Conservation (phyloP, 768 basidiomycete species). For the Pholiota conissans region DNA sequence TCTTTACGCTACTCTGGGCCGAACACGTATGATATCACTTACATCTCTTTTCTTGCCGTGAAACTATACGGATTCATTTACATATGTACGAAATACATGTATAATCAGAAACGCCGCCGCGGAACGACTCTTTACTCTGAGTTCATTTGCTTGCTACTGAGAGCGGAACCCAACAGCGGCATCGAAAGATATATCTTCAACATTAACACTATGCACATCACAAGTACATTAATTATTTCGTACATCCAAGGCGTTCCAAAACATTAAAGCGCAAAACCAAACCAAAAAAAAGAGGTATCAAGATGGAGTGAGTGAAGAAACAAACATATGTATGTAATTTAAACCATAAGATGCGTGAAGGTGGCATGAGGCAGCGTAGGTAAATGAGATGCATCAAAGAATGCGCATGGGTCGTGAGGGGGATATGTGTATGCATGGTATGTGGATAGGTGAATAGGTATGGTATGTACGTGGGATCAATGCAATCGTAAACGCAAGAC, state of each 20-base stretch:
- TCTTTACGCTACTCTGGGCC: not conserved
- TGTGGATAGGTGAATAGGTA: not conserved
- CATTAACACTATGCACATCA: not conserved
- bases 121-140: not conserved
- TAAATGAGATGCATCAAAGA: not conserved
- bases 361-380: not conserved
- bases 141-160: not conserved
- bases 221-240: conserved; percentile 3
- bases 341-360: not conserved
- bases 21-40: not conserved
- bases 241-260: not conserved
- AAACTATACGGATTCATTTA: not conserved
- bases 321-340: not conserved
- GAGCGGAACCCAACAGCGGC: too few relatives aligned
- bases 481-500: not conserved
- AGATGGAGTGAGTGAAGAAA: not conserved
- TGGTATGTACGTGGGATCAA: too few relatives aligned
- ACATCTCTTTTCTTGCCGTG: conserved; percentile 1
- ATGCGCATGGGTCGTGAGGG: not conserved
- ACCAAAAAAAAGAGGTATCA: not conserved
- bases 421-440: not conserved
- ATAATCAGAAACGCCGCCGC: not conserved
- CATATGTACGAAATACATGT: conserved; percentile 6
- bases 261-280: not conserved
- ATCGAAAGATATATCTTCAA: too few relatives aligned